Percentiles rank a stretch among this genome's conserved stretches.
These are phyloP conservation scores for Didymella keratinophila DNA, from an alignment of 2,329 filamentous ascomycete genomes.

Conservation along the genomic window DNA sequence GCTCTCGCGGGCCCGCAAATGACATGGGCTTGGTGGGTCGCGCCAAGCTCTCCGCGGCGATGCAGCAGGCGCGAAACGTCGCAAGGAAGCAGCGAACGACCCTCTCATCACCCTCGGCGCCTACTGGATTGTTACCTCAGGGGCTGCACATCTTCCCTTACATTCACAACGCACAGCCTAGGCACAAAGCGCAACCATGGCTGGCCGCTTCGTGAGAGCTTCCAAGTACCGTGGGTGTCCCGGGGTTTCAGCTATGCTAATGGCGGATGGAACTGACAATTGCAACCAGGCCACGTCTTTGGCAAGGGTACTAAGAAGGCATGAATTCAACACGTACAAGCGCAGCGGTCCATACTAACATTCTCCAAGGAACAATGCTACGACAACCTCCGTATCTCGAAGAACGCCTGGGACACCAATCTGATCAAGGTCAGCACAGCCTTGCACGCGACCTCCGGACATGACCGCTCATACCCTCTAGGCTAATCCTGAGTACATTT, in stretches of 20 bases:
- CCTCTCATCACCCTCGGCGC: slow-evolving; percentile 14
- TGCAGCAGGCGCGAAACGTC: slow-evolving; percentile 23
- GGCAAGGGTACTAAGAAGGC: slow-evolving; percentile 91
- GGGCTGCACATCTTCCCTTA: slow-evolving; percentile 14
- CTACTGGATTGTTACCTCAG: slow-evolving; percentile 17
- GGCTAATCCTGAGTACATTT: slow-evolving; percentile 94
- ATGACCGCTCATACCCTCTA: slow-evolving; percentile 53
- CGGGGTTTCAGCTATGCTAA: slow-evolving; percentile 35
- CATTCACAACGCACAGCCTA: slow-evolving; percentile 7
- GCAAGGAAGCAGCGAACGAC: slow-evolving; percentile 13
- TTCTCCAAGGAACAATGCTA: slow-evolving; percentile 83
- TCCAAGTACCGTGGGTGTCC: slow-evolving; percentile 72
- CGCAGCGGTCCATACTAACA: slow-evolving; percentile 21
- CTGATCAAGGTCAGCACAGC: slow-evolving; percentile 80
- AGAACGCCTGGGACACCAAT: slow-evolving; percentile 99
- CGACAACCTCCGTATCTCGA: slow-evolving; percentile 95
- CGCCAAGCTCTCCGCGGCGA: slow-evolving; percentile 17
- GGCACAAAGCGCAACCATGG: slow-evolving; percentile 57
- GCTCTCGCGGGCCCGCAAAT: slow-evolving; percentile 9
- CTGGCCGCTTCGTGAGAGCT: slow-evolving; percentile 75
- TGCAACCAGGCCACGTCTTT: slow-evolving; percentile 87
- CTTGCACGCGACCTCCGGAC: slow-evolving; percentile 39
- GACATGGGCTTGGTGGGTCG: slow-evolving; percentile 16
- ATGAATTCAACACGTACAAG: slow-evolving; percentile 13
- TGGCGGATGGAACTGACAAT: slow-evolving; percentile 34